Conservation (phyloP, 176 grass and related monocot genomes). For the Oryza glumipatula region DNA sequence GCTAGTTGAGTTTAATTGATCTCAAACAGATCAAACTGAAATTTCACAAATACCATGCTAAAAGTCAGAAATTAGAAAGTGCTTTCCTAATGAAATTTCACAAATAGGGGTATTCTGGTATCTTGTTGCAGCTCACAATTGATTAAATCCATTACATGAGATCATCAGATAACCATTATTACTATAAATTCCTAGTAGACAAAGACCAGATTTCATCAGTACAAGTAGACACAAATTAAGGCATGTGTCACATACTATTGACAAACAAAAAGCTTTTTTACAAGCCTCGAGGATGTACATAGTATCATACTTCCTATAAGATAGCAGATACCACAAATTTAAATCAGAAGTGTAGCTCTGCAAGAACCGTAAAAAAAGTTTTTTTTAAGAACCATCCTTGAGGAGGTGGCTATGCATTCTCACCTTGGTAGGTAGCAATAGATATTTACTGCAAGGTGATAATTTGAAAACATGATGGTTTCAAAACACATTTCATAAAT, state of each 20-base stretch:
- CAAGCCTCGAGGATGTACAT: not conserved
- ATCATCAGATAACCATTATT: conserved; percentile 95
- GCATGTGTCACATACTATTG: not conserved
- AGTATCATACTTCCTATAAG: too few species aligned
- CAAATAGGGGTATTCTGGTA: not conserved
- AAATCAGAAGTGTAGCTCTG: not conserved
- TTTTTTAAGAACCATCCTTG: too few species aligned
- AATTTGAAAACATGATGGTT: too few species aligned
- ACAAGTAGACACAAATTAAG: conserved; percentile 9
- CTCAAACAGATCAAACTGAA: too few species aligned
- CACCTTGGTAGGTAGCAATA: too few species aligned
- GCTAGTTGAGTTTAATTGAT: too few species aligned
- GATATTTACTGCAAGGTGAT: too few species aligned
- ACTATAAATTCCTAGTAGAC: conserved; percentile 71
- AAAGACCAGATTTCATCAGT: not conserved
- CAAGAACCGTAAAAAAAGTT: too few species aligned
- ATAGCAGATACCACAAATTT: not conserved
- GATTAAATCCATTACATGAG: conserved; percentile 97
- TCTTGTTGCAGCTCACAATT: conserved; percentile 92
- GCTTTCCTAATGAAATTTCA: not conserved
- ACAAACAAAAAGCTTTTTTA: not conserved
- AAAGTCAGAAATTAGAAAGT: not conserved
- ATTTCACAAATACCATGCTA: conserved; percentile 3
- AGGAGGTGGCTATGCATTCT: too few species aligned
- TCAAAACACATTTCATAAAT: too few species aligned